These are phyloP conservation scores for Punica granatum DNA, from an alignment of 345 rosid genomes.

Conservation along the genomic window DNA sequence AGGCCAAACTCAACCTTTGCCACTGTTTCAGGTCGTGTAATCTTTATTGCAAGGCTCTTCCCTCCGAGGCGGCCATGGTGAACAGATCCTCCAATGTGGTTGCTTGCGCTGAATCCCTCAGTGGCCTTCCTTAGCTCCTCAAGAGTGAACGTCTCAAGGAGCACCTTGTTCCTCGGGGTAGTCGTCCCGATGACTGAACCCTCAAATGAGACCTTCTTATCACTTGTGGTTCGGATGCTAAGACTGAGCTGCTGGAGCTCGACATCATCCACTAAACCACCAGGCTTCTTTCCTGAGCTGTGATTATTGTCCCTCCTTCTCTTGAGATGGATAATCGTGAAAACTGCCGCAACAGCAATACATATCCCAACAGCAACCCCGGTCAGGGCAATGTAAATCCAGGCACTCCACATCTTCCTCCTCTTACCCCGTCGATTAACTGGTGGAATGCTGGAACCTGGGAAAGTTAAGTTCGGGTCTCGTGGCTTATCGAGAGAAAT, in stretches of 20 bases:
- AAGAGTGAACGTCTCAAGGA: constrained; percentile 42
- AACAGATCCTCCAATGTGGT: constrained; percentile 67
- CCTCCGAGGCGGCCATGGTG: constrained; percentile 77
- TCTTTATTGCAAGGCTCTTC: constrained; percentile 66
- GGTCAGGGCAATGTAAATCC: constrained; percentile 42
- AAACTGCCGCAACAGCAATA: constrained; percentile 49
- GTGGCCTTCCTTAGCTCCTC: constrained; percentile 76
- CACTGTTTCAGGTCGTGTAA: constrained; percentile 21
- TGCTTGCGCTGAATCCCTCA: constrained; percentile 63
- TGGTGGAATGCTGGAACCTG: constrained; percentile 18
- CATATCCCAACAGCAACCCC: constrained; percentile 43
- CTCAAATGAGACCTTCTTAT: constrained; percentile 79
- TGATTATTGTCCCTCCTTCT: constrained; percentile 26
- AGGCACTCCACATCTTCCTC: constrained; percentile 34
- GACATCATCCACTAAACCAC: constrained; percentile 21
- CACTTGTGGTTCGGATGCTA: constrained; percentile 72
- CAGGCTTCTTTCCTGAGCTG: constrained; percentile 18
- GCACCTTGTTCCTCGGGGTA: constrained; percentile 31
- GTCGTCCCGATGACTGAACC: constrained; percentile 39
- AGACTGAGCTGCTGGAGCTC: constrained; percentile 71
- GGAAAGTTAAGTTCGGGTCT: constrained; percentile 29
- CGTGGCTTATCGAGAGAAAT: constrained; percentile 30
- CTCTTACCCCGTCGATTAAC: constrained; percentile 24
- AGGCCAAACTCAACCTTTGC: constrained; percentile 43
- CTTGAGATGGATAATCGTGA: constrained; percentile 39